Conservation (phyloP, 371 early-diverging fungal species). For the Mucor velutinosus region DNA sequence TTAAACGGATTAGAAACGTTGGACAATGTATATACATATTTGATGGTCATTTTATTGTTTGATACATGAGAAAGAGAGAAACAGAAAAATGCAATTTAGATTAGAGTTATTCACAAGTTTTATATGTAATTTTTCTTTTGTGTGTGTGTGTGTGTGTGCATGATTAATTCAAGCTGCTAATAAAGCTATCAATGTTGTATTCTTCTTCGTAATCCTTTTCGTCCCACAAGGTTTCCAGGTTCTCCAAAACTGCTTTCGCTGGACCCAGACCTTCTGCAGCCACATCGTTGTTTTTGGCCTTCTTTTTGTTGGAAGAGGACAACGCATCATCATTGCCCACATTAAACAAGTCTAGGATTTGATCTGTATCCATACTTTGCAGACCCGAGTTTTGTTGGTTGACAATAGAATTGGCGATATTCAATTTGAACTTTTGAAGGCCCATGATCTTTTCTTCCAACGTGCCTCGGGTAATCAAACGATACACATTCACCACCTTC, state of each 20-base stretch:
- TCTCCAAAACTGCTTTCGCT: slow-evolving; percentile 84
- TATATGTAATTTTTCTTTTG: neutral
- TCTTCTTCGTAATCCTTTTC: slow-evolving; percentile 94
- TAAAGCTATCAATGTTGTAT: slow-evolving; percentile 82
- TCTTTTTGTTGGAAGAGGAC: slow-evolving; percentile 25
- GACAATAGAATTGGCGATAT: slow-evolving; percentile 97
- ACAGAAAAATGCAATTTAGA: neutral
- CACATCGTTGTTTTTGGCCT: slow-evolving; percentile 26
- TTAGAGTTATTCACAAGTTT: neutral
- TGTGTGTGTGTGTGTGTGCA: neutral
- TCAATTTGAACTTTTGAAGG: slow-evolving; percentile 98
- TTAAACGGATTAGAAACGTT: too few relatives aligned
- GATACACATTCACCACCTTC: slow-evolving; percentile 95
- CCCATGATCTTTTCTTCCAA: slow-evolving; percentile 97
- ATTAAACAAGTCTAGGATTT: slow-evolving; percentile 92
- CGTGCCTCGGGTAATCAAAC: slow-evolving; percentile 89
- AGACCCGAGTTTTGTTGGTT: slow-evolving; percentile 97
- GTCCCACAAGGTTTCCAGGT: slow-evolving; percentile 90
- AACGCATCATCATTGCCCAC: slow-evolving; percentile 50
- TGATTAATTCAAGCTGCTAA: slow-evolving; percentile 65
- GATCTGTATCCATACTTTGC: slow-evolving; percentile 92
- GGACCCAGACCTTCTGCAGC: slow-evolving; percentile 32
- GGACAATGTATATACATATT: too few relatives aligned
- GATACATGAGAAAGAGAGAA: neutral
- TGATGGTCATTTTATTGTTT: neutral